Evolutionary conservation across 306 rosid species (phyloP).

Genomic region (Vicia sativa): DNA sequence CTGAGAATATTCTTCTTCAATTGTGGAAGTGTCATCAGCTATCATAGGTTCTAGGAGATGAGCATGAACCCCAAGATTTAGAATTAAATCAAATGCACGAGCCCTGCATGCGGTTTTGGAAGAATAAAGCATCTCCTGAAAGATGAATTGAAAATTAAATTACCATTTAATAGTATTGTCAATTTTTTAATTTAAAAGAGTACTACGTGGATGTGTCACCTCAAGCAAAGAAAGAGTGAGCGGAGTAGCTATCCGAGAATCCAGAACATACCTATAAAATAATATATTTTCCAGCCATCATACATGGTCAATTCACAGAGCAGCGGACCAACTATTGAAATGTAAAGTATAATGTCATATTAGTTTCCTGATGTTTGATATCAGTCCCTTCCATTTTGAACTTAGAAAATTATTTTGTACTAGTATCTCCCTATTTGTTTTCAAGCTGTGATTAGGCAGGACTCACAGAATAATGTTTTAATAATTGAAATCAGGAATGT

Average conservation of each 20-base stretch:
- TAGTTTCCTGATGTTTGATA: too few relatives aligned
- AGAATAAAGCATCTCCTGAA: constrained; percentile 95
- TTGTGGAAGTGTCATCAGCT: constrained; percentile 61
- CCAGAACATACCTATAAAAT: constrained; percentile 83
- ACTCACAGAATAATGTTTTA: too few relatives aligned
- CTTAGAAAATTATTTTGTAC: too few relatives aligned
- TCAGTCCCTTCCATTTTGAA: too few relatives aligned
- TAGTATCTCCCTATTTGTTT: too few relatives aligned
- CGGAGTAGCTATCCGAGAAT: constrained; percentile 93
- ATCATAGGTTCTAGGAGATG: constrained; percentile 87
- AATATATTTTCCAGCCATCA: constrained; percentile 34
- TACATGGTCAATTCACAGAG: constrained; percentile 31
- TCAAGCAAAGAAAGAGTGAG: constrained; percentile 94
- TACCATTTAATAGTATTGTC: not conserved
- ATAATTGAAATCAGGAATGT: too few relatives aligned
- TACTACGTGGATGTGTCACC: constrained; percentile 52
- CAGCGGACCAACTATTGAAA: constrained; percentile 26
- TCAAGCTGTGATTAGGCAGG: too few relatives aligned
- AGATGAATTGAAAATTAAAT: constrained; percentile 38
- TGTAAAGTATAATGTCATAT: constrained; percentile 8
- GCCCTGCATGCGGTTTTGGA: constrained; percentile 72
- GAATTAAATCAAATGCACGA: constrained; percentile 96
- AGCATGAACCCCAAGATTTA: constrained; percentile 99
- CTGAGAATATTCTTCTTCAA: constrained; percentile 89
- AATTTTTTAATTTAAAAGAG: too few relatives aligned